phyloP scores from a whole-genome alignment of 768 basidiomycete genomes.

The Guyanaporus albipodus region DNA sequence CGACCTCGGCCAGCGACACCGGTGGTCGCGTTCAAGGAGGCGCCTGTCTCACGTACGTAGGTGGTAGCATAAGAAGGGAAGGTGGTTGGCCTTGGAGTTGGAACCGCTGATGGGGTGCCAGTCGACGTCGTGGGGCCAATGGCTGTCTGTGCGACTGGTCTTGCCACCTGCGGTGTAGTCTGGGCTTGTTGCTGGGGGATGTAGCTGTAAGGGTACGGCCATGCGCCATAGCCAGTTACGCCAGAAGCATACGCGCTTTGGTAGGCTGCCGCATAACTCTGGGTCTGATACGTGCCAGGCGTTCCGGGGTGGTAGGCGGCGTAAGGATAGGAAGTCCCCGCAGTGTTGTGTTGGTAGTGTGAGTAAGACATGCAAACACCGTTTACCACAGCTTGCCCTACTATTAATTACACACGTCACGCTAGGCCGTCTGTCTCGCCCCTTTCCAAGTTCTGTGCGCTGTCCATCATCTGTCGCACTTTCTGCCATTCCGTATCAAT shows the following conservation, averaged over 20 bases:
- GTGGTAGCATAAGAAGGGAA: conserved; percentile 58
- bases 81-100: conserved; percentile 39
- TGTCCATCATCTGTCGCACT: conserved; percentile 70
- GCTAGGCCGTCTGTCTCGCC: conserved; percentile 36
- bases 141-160: conserved; percentile 27
- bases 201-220: conserved; percentile 70
- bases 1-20: conserved; percentile 47
- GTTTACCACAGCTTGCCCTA: background rate
- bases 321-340: conserved; percentile 62
- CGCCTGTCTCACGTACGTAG: conserved; percentile 45
- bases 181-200: conserved; percentile 38
- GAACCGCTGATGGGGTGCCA: conserved; percentile 28
- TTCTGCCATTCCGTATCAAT: conserved; percentile 69
- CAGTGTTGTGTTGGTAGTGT: conserved; percentile 35
- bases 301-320: conserved; percentile 54
- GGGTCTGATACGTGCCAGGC: conserved; percentile 41
- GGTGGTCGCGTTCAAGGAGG: conserved; percentile 33
- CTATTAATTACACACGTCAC: conserved; percentile 1
- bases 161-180: conserved; percentile 25
- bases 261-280: conserved; percentile 49
- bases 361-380: conserved; percentile 30
- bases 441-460: conserved; percentile 61
- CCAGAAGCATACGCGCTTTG: conserved; percentile 53
- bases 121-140: conserved; percentile 31
- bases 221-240: conserved; percentile 63